Evolutionary conservation across 805 yeast genomes (phyloP), one percentile per base, ranked within the genome.

Genomic region (Starmera amethionina): DNA sequence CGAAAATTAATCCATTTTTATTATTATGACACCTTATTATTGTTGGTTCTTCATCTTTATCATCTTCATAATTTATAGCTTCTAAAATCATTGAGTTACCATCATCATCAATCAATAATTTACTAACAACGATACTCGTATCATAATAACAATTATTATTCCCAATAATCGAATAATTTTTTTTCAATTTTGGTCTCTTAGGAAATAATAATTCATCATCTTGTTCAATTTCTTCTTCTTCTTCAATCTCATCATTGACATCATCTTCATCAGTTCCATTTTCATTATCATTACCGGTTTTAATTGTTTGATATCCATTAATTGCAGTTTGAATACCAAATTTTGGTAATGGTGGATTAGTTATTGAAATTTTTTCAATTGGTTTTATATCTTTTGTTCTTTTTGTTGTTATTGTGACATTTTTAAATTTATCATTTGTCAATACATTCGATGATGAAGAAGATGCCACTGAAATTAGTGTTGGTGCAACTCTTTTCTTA

Each of bases 401-500:
- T 30, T 47, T 36, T 16, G 42, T 34, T 30, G 49, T 30, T 9
- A 43, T 40, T 7, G 51, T 19, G 18, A 44, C 32, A 39, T 37
- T 38, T 41, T 42, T 38, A 42, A 45, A 53, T 38, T 40, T 50
- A 37, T 38, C 46, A 33, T 22, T 45, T 34, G 34, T 36, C 7
- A 7, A 8, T 37, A 39, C 44, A 19, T 40, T 41, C 0, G 45
- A 37, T 8, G 61, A 49, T 25, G 58, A 54, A 15, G 51, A 48
- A 4, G 64, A 55, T 1, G 73, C 52, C 1, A 66, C 55, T 1
- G 89, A 75, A 4, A 82, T 69, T 12, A 82, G 58, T 18, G 78
- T 66, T 5, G 93, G 94, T 1, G 84, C 73, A 2, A 84, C 87
- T 48, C 93, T 62, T 49, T 82, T 83, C 51, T 76, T 77, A 4